phyloP scores from a whole-genome alignment of 306 rosid species.

The Lathyrus tuberosus region DNA sequence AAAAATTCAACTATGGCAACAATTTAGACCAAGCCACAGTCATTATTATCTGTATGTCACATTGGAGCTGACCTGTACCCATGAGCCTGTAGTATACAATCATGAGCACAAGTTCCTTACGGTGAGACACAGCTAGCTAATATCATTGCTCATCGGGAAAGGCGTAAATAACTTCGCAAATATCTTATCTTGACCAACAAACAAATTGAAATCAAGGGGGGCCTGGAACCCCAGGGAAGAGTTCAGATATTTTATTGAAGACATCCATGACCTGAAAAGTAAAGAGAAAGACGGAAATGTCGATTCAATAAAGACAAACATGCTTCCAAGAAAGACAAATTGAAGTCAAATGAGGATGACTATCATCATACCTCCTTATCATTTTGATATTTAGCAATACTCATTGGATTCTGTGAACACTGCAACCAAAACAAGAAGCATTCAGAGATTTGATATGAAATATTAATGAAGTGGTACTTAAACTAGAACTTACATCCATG shows the following conservation, averaged over 20 bases:
- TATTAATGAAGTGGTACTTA: slow-evolving; percentile 4
- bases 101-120: slow-evolving; percentile 28
- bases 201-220: slow-evolving; percentile 57
- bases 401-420: slow-evolving; percentile 94
- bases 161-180: neutral
- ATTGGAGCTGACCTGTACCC: slow-evolving; percentile 30
- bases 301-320: neutral
- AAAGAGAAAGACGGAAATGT: neutral
- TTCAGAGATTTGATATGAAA: slow-evolving; percentile 33
- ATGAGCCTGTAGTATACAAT: slow-evolving; percentile 29
- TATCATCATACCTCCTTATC: slow-evolving; percentile 84
- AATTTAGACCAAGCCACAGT: slow-evolving; percentile 32
- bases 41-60: slow-evolving; percentile 37
- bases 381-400: slow-evolving; percentile 90
- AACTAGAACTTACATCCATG: slow-evolving; percentile 80
- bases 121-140: slow-evolving; percentile 17
- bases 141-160: slow-evolving; percentile 33
- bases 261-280: slow-evolving; percentile 83
- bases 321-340: slow-evolving; percentile 28
- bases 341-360: slow-evolving; percentile 9
- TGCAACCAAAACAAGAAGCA: slow-evolving; percentile 54
- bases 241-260: slow-evolving; percentile 90
- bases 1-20: slow-evolving; percentile 35
- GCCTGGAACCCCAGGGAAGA: slow-evolving; percentile 88
- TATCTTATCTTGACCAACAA: neutral